phyloP scores from a whole-genome alignment of 2,329 filamentous ascomycete genomes.

The Ramularia endophylla region DNA sequence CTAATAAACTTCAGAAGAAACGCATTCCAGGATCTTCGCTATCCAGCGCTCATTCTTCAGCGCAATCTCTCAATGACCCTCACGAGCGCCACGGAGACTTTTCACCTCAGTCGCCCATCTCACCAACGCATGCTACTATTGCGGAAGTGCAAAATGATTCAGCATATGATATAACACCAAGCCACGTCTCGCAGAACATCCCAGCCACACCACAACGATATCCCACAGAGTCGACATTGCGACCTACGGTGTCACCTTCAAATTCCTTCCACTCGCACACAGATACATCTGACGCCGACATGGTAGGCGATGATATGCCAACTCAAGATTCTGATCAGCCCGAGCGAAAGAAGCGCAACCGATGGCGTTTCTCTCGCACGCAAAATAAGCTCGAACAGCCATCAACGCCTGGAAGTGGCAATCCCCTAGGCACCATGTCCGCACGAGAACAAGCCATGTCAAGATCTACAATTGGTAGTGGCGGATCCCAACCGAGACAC shows the following conservation, averaged over 20 bases:
- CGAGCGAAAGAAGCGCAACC: slow-evolving; percentile 63
- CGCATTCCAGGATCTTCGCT: slow-evolving; percentile 70
- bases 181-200: slow-evolving; percentile 30
- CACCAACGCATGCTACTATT: slow-evolving; percentile 19
- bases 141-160: slow-evolving; percentile 3
- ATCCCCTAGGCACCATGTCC: slow-evolving; percentile 27
- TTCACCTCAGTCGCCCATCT: slow-evolving; percentile 25
- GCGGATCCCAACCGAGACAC: slow-evolving; percentile 20
- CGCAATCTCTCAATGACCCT: slow-evolving; percentile 53
- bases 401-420: slow-evolving; percentile 18
- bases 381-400: slow-evolving; percentile 27
- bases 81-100: slow-evolving; percentile 10
- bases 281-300: slow-evolving; percentile 75
- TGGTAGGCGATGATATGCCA: slow-evolving; percentile 54
- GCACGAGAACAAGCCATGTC: slow-evolving; percentile 27
- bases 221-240: slow-evolving; percentile 55
- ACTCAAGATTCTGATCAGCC: slow-evolving; percentile 14
- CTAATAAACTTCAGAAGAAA: slow-evolving; percentile 91
- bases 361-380: slow-evolving; percentile 61
- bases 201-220: slow-evolving; percentile 64
- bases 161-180: slow-evolving; percentile 4
- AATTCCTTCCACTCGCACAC: slow-evolving; percentile 73
- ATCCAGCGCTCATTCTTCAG: slow-evolving; percentile 86
- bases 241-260: slow-evolving; percentile 65
- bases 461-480: slow-evolving; percentile 28